Base-by-base conservation (phyloP, 495 filamentous ascomycete species). In the Chaetomidium leptoderma region DNA sequence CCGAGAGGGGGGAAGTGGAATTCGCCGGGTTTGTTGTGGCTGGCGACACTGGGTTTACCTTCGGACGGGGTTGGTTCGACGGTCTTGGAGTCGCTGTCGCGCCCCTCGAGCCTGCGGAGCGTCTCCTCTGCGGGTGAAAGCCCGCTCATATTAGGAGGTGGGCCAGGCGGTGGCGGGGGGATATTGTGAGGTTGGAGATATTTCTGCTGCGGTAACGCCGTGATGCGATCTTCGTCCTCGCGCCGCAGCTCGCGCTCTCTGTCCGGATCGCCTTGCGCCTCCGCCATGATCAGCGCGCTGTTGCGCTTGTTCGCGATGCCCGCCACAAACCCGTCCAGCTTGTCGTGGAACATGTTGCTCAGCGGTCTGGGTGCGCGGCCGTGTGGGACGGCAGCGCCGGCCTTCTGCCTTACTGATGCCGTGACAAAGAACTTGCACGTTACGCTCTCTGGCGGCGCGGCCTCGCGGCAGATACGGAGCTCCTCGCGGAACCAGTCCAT, bases 401-500 rank as follows among this genome's bases (percentile, higher is more conserved):
- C 51, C 40, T 67, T 71, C 55, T 81, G 79, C 42, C 83, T 81
- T 65, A 85, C 87, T 29, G 84, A 79, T 17, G 81, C 78, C 0
- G 92, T 97, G 52, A 97, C 87, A 74, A 88, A 97, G 77, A 97
- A 96, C 70, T 95, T 90, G 76, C 91, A 96, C 27, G 87, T 86
- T 8, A 97, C 88, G 26, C 85, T 83, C 71, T 91, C 87, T 44
- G 89, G 82, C 26, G 91, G 89, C 51, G 92, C 88, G 62, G 81
- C 84, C 67, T 96, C 87, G 59, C 90, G 79, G 74, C 92, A 93
- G 63, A 96, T 91, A 46, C 90, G 80, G 42, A 97, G 78, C 69
- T 96, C 93, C 74, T 97, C 92, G 67, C 89, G 88, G 80, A 97
- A 97, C 92, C 92, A 97, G 69, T 95, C 91, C 82, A 97, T 91